Evolutionary conservation across 2,329 filamentous ascomycete genomes (phyloP).

Genomic region (Beauveria bassiana): DNA sequence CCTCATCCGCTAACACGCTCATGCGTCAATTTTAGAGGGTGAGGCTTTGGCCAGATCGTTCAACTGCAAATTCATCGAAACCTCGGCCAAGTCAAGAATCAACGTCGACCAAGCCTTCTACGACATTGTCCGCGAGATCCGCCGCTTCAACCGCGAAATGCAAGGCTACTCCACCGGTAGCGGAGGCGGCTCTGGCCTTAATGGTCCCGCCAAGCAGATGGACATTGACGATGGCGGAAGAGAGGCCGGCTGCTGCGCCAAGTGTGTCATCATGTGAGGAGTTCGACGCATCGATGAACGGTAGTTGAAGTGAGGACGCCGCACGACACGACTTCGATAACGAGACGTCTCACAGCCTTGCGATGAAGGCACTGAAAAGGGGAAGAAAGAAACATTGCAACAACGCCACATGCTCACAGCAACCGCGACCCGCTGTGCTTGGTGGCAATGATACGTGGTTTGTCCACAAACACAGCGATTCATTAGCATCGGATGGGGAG

Average conservation of each 20-base stretch:
- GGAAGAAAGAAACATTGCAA: constrained; percentile 2
- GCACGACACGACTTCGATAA: constrained; percentile 3
- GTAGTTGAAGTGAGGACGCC: background rate
- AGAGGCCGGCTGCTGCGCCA: constrained; percentile 72
- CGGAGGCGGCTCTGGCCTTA: constrained; percentile 53
- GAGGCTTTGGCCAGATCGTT: constrained; percentile 79
- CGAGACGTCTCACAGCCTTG: background rate
- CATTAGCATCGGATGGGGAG: constrained; percentile 32
- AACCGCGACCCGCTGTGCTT: background rate
- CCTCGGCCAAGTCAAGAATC: constrained; percentile 94
- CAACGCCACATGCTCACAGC: background rate
- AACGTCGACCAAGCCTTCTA: constrained; percentile 99
- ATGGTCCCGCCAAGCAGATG: constrained; percentile 63
- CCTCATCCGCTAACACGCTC: constrained; percentile 11
- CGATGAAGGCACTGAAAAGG: background rate
- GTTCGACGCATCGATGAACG: background rate
- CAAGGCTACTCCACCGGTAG: constrained; percentile 73
- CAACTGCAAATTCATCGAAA: constrained; percentile 98
- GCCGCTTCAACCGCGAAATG: constrained; percentile 98
- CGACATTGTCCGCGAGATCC: constrained; percentile 95
- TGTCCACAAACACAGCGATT: constrained; percentile 18
- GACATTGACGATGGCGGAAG: constrained; percentile 64
- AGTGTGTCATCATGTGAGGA: constrained; percentile 79
- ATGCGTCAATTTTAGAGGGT: constrained; percentile 57
- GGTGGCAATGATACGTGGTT: constrained; percentile 11